Conservation (phyloP, 1,284 basidiomycete genomes). For the Takashimella tepidaria region DNA sequence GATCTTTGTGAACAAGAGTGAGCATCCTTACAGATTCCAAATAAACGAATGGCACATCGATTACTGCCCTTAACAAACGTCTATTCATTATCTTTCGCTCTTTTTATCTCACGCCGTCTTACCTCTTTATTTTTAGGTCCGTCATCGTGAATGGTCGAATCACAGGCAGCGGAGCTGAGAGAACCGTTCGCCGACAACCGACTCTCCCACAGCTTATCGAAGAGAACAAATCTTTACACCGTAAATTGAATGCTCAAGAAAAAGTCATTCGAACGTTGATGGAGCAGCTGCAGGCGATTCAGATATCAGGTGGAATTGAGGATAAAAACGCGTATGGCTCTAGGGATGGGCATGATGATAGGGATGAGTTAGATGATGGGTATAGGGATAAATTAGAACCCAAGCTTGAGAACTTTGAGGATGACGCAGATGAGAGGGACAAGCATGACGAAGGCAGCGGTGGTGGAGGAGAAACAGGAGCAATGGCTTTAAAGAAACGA, state of each 20-base stretch:
- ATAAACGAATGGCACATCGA: too few species aligned
- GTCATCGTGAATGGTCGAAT: constrained; percentile 15
- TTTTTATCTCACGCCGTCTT: background rate
- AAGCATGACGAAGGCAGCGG: too few species aligned
- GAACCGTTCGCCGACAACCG: constrained; percentile 3
- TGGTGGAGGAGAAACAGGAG: too few species aligned
- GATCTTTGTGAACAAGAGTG: constrained; percentile 21
- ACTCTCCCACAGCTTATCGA: constrained; percentile 14
- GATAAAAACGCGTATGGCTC: background rate
- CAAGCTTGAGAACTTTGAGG: background rate
- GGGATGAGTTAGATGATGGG: background rate
- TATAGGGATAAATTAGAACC: background rate
- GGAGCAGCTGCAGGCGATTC: background rate
- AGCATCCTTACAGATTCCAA: background rate
- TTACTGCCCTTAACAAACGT: background rate
- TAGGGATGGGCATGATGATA: background rate
- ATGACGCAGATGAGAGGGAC: background rate
- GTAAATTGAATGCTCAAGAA: constrained; percentile 13
- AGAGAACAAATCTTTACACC: constrained; percentile 17
- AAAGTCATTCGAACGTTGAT: constrained; percentile 8
- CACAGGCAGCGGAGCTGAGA: constrained; percentile 3
- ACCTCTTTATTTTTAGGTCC: constrained; percentile 4
- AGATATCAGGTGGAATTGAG: background rate
- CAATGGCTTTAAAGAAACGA: background rate
- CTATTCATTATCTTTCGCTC: background rate